Conservation (phyloP, 176 grass and related monocot species). For the Secale cereale region DNA sequence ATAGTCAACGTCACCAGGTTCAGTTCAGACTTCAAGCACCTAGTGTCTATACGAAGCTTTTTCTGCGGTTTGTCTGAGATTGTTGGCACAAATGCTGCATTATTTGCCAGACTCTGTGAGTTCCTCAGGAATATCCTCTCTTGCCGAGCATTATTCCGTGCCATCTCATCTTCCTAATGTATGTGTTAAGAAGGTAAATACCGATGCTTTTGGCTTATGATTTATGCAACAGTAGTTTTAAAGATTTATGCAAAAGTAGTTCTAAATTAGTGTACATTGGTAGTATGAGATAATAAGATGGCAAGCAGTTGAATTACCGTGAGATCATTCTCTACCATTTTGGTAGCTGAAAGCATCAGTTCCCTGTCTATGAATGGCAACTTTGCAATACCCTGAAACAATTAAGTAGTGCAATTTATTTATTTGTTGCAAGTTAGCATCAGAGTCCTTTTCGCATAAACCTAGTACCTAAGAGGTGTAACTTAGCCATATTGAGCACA, state of each 20-base stretch:
- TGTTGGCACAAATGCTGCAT: not conserved
- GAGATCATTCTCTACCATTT: conserved; percentile 26
- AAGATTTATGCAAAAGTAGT: too few relatives aligned
- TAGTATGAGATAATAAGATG: not conserved
- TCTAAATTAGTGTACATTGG: not conserved
- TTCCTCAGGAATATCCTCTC: conserved; percentile 44
- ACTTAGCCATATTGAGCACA: not conserved
- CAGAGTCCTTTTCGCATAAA: not conserved
- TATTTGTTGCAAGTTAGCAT: not conserved
- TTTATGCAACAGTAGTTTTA: not conserved
- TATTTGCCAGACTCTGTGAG: not conserved
- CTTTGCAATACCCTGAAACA: conserved; percentile 20
- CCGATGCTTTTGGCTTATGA: not conserved
- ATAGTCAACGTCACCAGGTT: too few relatives aligned
- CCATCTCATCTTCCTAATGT: conserved; percentile 37
- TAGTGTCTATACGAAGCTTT: conserved; percentile 1
- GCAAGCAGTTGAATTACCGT: conserved; percentile 14
- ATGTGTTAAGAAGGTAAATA: not conserved
- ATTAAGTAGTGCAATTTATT: not conserved
- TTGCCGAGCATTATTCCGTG: conserved; percentile 20
- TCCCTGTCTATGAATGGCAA: conserved; percentile 23
- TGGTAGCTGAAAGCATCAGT: conserved; percentile 34
- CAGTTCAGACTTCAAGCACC: conserved; percentile 24
- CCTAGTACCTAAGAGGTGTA: not conserved
- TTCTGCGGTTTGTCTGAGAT: not conserved